phyloP scores from a whole-genome alignment of 2,329 filamentous ascomycete genomes.

The Talaromyces sp. region DNA sequence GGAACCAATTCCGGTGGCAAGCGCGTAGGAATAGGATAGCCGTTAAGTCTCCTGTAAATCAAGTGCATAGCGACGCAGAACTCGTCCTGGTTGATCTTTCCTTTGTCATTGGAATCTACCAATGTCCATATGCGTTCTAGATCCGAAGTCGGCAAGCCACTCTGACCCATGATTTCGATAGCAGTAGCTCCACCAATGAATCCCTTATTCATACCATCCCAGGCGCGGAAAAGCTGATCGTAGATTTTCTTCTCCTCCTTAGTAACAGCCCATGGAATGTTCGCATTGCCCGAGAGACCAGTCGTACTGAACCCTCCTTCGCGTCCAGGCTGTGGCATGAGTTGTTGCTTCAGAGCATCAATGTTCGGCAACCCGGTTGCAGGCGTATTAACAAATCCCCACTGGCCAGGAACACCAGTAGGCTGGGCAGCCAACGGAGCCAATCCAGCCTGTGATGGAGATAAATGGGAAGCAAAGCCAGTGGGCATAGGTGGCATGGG shows the following conservation, averaged over 20 bases:
- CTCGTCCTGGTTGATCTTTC: slow-evolving; percentile 90
- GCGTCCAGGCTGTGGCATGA: slow-evolving; percentile 95
- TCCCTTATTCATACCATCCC: slow-evolving; percentile 92
- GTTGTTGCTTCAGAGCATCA: slow-evolving; percentile 82
- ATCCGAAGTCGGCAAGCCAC: slow-evolving; percentile 84
- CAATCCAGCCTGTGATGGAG: slow-evolving; percentile 64
- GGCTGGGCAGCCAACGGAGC: slow-evolving; percentile 81
- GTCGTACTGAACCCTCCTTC: slow-evolving; percentile 82
- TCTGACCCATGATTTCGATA: slow-evolving; percentile 96
- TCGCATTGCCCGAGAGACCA: slow-evolving; percentile 87
- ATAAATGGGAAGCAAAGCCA: slow-evolving; percentile 60
- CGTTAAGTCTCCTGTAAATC: slow-evolving; percentile 95
- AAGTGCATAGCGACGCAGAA: slow-evolving; percentile 99
- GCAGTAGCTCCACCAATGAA: slow-evolving; percentile 89
- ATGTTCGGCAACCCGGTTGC: slow-evolving; percentile 88
- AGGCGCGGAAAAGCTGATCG: slow-evolving; percentile 89
- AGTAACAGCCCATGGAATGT: slow-evolving; percentile 96
- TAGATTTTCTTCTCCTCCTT: slow-evolving; percentile 98
- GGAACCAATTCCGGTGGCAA: slow-evolving; percentile 90
- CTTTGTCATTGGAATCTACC: slow-evolving; percentile 89
- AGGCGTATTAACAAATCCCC: slow-evolving; percentile 96
- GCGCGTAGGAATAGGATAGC: slow-evolving; percentile 83
- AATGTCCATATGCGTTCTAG: slow-evolving; percentile 93
- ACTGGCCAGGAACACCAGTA: slow-evolving; percentile 88
- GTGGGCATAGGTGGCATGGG: slow-evolving; percentile 83